Evolutionary conservation across 2,329 filamentous ascomycete species (phyloP), one percentile per base, ranked within the genome.

Genomic region (Pseudopithomyces chartarum): DNA sequence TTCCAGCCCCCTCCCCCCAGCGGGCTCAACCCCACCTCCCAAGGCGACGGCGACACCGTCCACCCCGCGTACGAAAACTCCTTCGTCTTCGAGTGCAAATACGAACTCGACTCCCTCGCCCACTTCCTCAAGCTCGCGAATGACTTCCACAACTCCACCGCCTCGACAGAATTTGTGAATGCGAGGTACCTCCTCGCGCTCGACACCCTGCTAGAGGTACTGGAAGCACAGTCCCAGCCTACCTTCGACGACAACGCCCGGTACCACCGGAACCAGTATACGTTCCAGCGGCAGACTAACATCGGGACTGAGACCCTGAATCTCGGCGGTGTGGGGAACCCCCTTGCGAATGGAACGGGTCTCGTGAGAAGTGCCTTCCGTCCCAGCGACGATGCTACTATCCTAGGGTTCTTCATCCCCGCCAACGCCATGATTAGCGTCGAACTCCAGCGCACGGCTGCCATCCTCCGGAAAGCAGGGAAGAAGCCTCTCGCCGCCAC

Each of bases 11-110:
- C 95, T 0, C 89, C 91, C 2, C 91, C 92, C 6, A 93, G 91
- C 61, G 86, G 89, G 15, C 82, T 98, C 0, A 78, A 82, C 3
- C 81, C 89, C 6, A 88, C 87, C 15, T 84, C 85, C 66, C 97
- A 94, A 68, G 91, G 91, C 2, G 91, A 97, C 73, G 85, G 89
- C 19, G 95, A 99, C 70, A 77, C 73, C 8, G 95, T 99, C 0
- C 92, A 97, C 67, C 95, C 95, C 0, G 82, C 83, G 0, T 98
- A 96, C 71, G 92, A 98, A 69, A 89, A 89, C 0, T 85, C 83
- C 0, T 85, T 88, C 47, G 95, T 99, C 3, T 99, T 97, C 63
- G 95, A 99, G 77, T 99, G 95, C 85, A 99, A 99, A 78, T 99
- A 98, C 77, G 95, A 99, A 79, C 87, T 99, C 20, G 95, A 99